These are phyloP conservation scores for Rhynchospora breviuscula DNA, from an alignment of 176 grass and related monocot species.

Conservation along the genomic window DNA sequence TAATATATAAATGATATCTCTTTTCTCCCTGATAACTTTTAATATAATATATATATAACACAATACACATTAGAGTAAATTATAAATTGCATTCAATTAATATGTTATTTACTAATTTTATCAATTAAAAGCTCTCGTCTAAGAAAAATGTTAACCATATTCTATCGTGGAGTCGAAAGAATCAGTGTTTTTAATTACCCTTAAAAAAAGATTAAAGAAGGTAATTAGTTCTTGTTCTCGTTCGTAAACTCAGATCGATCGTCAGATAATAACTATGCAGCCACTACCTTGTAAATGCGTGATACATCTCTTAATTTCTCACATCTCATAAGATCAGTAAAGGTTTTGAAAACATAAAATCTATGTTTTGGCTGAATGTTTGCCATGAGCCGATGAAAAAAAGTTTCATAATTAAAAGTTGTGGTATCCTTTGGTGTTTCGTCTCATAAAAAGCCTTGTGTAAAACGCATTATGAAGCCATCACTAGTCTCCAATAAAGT, in stretches of 20 bases:
- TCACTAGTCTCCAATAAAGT: not conserved
- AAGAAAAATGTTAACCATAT: not conserved
- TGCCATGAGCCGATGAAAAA: not conserved
- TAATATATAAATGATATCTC: no score
- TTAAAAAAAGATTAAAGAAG: not conserved
- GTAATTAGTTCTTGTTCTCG: no score
- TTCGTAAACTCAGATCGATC: no score
- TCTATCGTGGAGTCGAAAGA: not conserved
- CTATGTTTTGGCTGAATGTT: slow-evolving; percentile 1
- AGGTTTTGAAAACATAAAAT: not conserved
- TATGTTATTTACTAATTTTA: not conserved
- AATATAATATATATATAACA: no score
- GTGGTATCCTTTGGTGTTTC: not conserved
- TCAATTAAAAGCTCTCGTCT: not conserved
- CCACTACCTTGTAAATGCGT: not conserved
- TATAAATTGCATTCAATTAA: no score
- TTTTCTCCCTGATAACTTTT: no score
- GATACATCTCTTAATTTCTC: not conserved
- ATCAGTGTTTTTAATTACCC: not conserved
- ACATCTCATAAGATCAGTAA: not conserved
- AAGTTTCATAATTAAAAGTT: not conserved
- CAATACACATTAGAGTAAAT: no score
- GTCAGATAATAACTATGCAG: no score
- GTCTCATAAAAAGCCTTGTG: slow-evolving; percentile 31
- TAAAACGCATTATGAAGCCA: slow-evolving; percentile 36